Evolutionary conservation across 2,329 filamentous ascomycete genomes (phyloP).

Genomic region (Trichophyton rubrum): DNA sequence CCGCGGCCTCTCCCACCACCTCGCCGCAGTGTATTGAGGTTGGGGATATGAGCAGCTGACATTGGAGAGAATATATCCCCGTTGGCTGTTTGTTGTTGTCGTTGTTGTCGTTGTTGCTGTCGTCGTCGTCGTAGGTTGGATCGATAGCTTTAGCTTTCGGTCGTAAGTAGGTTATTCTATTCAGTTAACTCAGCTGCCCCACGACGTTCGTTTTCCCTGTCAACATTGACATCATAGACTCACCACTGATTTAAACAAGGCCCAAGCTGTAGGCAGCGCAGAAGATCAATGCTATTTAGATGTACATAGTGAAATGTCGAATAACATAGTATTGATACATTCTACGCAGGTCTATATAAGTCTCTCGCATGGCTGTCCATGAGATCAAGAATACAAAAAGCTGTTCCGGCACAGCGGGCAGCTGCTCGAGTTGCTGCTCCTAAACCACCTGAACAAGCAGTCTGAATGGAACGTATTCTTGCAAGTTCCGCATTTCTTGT

Average conservation of each 20-base stretch:
- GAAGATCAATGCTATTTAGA: neutral
- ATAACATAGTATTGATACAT: neutral
- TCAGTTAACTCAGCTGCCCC: neutral
- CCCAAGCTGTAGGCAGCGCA: neutral
- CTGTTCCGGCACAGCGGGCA: constrained; percentile 88
- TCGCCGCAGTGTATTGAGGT: constrained; percentile 52
- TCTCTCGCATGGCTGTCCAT: neutral
- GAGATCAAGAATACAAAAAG: constrained; percentile 49
- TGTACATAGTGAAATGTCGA: neutral
- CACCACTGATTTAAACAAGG: neutral
- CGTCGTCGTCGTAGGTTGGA: neutral
- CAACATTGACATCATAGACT: neutral
- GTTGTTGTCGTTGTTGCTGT: neutral
- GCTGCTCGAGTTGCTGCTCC: constrained; percentile 77
- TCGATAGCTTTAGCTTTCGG: neutral
- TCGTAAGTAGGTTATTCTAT: no score
- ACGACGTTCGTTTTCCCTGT: neutral
- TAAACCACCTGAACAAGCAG: constrained; percentile 96
- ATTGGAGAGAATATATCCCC: constrained; percentile 32
- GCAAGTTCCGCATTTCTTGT: constrained; percentile 84
- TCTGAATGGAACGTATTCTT: constrained; percentile 83
- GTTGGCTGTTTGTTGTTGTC: neutral
- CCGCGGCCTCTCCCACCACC: constrained; percentile 36
- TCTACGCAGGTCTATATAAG: neutral
- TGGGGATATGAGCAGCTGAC: constrained; percentile 65